phyloP scores from a whole-genome alignment of 371 early-diverging fungal genomes.

The Entomophthora muscae region DNA sequence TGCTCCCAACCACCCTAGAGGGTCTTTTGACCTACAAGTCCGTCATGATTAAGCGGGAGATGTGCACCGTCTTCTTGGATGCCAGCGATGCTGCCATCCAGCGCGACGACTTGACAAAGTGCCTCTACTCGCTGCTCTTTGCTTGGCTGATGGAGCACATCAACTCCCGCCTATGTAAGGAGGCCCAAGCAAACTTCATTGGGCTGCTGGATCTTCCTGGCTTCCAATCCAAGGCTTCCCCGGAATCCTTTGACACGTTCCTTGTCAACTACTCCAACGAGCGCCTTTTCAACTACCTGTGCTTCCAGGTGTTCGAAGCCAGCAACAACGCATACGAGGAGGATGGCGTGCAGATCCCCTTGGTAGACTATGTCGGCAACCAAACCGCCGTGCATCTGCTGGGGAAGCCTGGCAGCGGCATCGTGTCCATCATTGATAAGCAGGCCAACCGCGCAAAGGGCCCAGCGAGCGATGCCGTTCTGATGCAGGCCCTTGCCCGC shows the following conservation, averaged over 20 bases:
- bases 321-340: conserved; percentile 9
- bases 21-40: conserved; percentile 41
- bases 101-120: conserved; percentile 58
- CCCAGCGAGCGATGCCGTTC: conserved; percentile 15
- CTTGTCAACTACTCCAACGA: conserved; percentile 67
- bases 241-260: conserved; percentile 44
- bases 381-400: conserved; percentile 37
- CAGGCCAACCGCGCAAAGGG: conserved; percentile 20
- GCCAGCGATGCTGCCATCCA: conserved; percentile 44
- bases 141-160: conserved; percentile 78
- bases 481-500: conserved; percentile 18
- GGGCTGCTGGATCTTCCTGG: conserved; percentile 54
- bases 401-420: conserved; percentile 27
- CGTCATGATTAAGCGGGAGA: conserved; percentile 40
- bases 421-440: conserved; percentile 33
- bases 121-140: conserved; percentile 65
- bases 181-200: conserved; percentile 44
- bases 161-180: conserved; percentile 48
- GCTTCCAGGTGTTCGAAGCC: conserved; percentile 17
- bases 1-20: conserved; percentile 50
- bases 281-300: conserved; percentile 41
- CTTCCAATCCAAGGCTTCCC: conserved; percentile 15
- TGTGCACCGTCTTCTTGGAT: conserved; percentile 64
- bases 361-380: conserved; percentile 33
- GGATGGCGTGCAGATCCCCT: conserved; percentile 20